Base-by-base conservation (phyloP, 176 grass and related monocot species). In the Avena atlantica region DNA sequence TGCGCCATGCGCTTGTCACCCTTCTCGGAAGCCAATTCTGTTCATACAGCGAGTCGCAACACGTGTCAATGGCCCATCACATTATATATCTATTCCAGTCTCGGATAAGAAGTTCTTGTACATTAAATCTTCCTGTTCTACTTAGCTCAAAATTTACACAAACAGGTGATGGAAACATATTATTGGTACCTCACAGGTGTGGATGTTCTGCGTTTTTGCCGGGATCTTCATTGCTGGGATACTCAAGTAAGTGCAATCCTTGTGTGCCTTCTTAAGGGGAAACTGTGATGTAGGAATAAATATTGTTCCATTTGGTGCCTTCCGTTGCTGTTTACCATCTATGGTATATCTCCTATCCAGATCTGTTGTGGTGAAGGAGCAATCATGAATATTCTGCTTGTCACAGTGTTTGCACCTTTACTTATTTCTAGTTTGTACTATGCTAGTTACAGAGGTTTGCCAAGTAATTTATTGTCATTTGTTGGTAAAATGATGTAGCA, bases 11-110 rank as follows among this genome's bases (percentile, higher is more conserved):
- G 24, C 96, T 95, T 88, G 92, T 98, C 36, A 98, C 96, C 92
- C 92, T 91, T 94, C 96, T 94, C 14, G 92, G 96, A 83, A 95
- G 70, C 96, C 96, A 98, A 80, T 98, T 95, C 96, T 95, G 69
- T 76, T 47, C 37, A 81, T 45, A 81, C 25, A 84, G 24, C 57
- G 49, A 40, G 14, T 66, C 59, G 74, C 21, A 31, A 53, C 60
- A 56, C 49, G 45, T 84, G 53, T 23, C 8, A 52, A 19, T 89
- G 45, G 45, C 29, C 8, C 15, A 74, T 42, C 31, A 9, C 19
- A 80, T 4, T 70, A 63, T 42, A 40, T 40, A 40, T 71, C 13
- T 55, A 51, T 61, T 53, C 34, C 36, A 59, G 20, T 72, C 49
- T 82, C 78, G 24, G 51, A 61, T 13, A 78, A 24, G 12, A 25